These are phyloP conservation scores for Amyloporia xantha DNA, from an alignment of 768 basidiomycete genomes.

Conservation along the genomic window DNA sequence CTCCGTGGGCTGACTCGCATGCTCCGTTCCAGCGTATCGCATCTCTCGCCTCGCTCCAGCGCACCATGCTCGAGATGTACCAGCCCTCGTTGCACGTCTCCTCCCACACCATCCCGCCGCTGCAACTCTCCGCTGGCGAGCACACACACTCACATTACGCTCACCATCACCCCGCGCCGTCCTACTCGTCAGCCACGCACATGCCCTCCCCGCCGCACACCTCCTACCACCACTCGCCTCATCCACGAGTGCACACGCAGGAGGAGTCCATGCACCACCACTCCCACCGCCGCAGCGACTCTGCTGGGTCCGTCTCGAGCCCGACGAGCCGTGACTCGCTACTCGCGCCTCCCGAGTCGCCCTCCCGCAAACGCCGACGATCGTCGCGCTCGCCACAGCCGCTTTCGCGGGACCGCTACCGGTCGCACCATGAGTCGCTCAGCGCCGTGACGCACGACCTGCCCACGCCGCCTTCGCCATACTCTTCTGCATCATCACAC, in stretches of 20 bases:
- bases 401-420: slow-evolving; percentile 5
- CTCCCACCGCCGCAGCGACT: neutral
- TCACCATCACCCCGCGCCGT: slow-evolving; percentile 8
- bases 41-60: slow-evolving; percentile 62
- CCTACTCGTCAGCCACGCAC: slow-evolving; percentile 14
- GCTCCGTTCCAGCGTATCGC: slow-evolving; percentile 52
- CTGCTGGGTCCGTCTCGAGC: neutral
- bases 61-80: slow-evolving; percentile 61
- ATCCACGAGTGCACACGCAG: neutral
- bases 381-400: slow-evolving; percentile 54
- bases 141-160: slow-evolving; percentile 5
- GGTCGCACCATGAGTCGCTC: slow-evolving; percentile 27
- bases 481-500: slow-evolving; percentile 60
- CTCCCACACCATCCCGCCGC: slow-evolving; percentile 10
- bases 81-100: slow-evolving; percentile 16
- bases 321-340: slow-evolving; percentile 4
- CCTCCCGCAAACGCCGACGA: slow-evolving; percentile 51
- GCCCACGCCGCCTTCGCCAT: slow-evolving; percentile 60
- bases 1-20: slow-evolving; percentile 1
- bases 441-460: slow-evolving; percentile 37
- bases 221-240: slow-evolving; percentile 16
- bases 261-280: neutral
- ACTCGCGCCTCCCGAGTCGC: slow-evolving; percentile 3
- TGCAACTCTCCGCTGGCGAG: slow-evolving; percentile 8
- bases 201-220: slow-evolving; percentile 22